Evolutionary conservation across 2,329 filamentous ascomycete species (phyloP).

Genomic region (Corynespora cassiicola): DNA sequence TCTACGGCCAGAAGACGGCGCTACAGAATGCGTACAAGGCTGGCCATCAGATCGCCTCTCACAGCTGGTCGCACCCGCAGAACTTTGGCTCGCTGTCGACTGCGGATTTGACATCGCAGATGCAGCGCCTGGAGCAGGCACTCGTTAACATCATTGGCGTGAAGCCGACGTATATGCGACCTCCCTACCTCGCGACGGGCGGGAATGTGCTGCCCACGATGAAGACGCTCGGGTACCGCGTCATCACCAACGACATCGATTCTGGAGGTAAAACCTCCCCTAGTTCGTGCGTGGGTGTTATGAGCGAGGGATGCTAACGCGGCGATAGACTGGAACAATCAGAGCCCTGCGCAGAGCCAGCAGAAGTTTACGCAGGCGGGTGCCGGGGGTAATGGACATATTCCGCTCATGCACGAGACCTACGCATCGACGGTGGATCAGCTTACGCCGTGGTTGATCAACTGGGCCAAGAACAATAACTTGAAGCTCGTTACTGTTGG

Average conservation of each 20-base stretch:
- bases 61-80: constrained; percentile 41
- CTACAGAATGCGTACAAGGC: constrained; percentile 39
- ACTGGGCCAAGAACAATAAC: constrained; percentile 44
- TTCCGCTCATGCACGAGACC: constrained; percentile 44
- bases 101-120: constrained; percentile 36
- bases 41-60: constrained; percentile 45
- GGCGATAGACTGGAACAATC: constrained; percentile 45
- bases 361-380: constrained; percentile 39
- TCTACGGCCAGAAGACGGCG: constrained; percentile 40
- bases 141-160: constrained; percentile 44
- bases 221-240: constrained; percentile 42
- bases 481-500: constrained; percentile 44
- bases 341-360: constrained; percentile 39
- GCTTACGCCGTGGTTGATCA: constrained; percentile 44
- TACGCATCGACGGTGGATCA: constrained; percentile 41
- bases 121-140: constrained; percentile 40
- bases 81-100: constrained; percentile 40
- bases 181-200: constrained; percentile 42
- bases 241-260: constrained; percentile 43
- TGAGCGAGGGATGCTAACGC: too few species aligned
- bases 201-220: constrained; percentile 39
- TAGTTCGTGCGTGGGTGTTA: too few species aligned
- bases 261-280: too few species aligned
- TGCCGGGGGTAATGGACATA: constrained; percentile 42
- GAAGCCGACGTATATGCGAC: constrained; percentile 46